phyloP scores from a whole-genome alignment of 1,139 yeast species.

The Yamadazyma friedrichii region DNA sequence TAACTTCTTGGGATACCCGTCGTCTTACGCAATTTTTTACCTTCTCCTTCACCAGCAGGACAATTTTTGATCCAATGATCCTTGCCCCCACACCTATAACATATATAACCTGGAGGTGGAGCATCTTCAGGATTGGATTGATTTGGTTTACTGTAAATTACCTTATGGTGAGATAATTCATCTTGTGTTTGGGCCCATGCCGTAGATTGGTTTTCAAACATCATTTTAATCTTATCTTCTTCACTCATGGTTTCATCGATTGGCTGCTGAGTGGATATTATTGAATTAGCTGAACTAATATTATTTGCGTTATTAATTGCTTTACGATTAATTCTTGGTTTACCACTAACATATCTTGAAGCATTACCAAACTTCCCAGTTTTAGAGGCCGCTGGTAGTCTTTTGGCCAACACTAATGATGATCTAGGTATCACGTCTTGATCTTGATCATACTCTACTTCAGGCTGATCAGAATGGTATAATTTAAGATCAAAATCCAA shows the following conservation, averaged over 20 bases:
- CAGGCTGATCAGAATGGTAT: constrained; percentile 65
- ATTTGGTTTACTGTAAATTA: constrained; percentile 54
- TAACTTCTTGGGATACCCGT: constrained; percentile 97
- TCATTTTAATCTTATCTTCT: constrained; percentile 82
- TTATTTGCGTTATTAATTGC: constrained; percentile 26
- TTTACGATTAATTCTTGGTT: constrained; percentile 57
- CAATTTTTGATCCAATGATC: constrained; percentile 97
- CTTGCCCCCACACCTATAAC: constrained; percentile 94
- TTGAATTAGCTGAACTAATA: constrained; percentile 16
- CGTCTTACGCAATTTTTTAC: constrained; percentile 84
- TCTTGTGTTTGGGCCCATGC: constrained; percentile 96
- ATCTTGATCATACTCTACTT: constrained; percentile 75
- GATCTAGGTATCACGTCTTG: constrained; percentile 94
- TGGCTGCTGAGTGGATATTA: constrained; percentile 17
- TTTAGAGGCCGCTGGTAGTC: constrained; percentile 67
- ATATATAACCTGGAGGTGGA: constrained; percentile 94
- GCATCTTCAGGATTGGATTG: constrained; percentile 55
- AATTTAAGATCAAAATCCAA: constrained; percentile 77
- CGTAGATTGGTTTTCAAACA: constrained; percentile 90
- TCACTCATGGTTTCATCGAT: constrained; percentile 55
- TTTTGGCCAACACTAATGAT: constrained; percentile 73
- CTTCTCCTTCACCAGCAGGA: constrained; percentile 92
- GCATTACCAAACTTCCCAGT: constrained; percentile 66
- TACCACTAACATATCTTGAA: constrained; percentile 82
- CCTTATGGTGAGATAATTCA: constrained; percentile 75